phyloP scores from a whole-genome alignment of 2,329 filamentous ascomycete species.

The Aspergillus ibericus region DNA sequence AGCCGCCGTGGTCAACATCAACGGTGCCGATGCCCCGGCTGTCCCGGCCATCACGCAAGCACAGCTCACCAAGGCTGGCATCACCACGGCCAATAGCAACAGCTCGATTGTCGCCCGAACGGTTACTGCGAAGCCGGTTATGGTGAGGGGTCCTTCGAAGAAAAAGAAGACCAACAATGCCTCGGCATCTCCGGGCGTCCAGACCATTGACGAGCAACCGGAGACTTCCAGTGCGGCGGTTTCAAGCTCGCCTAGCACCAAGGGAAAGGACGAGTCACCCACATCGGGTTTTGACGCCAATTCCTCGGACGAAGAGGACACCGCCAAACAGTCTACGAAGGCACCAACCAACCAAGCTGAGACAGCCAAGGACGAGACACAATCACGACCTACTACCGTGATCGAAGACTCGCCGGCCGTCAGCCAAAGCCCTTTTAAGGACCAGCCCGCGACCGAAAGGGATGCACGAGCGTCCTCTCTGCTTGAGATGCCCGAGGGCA shows the following conservation, averaged over 20 bases:
- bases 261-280: slow-evolving; percentile 21
- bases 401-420: slow-evolving; percentile 30
- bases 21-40: slow-evolving; percentile 64
- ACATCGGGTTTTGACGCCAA: slow-evolving; percentile 35
- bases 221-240: slow-evolving; percentile 14
- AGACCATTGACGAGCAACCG: slow-evolving; percentile 21
- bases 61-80: slow-evolving; percentile 42
- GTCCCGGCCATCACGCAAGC: slow-evolving; percentile 67
- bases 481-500: slow-evolving; percentile 18
- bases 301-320: slow-evolving; percentile 35
- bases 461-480: slow-evolving; percentile 23
- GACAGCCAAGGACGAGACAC: slow-evolving; percentile 21
- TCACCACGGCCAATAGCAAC: slow-evolving; percentile 31
- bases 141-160: slow-evolving; percentile 40
- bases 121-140: slow-evolving; percentile 46
- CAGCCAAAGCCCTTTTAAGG: slow-evolving; percentile 30
- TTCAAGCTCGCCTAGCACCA: slow-evolving; percentile 17
- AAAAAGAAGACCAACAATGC: slow-evolving; percentile 33
- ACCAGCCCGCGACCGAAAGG: slow-evolving; percentile 22
- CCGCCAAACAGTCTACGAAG: slow-evolving; percentile 12
- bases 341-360: slow-evolving; percentile 18
- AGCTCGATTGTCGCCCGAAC: slow-evolving; percentile 48
- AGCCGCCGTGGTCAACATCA: slow-evolving; percentile 89
- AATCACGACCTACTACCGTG: slow-evolving; percentile 27
- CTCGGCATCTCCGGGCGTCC: slow-evolving; percentile 13